phyloP scores from a whole-genome alignment of 306 rosid genomes.

The Begonia peltatifolia region DNA sequence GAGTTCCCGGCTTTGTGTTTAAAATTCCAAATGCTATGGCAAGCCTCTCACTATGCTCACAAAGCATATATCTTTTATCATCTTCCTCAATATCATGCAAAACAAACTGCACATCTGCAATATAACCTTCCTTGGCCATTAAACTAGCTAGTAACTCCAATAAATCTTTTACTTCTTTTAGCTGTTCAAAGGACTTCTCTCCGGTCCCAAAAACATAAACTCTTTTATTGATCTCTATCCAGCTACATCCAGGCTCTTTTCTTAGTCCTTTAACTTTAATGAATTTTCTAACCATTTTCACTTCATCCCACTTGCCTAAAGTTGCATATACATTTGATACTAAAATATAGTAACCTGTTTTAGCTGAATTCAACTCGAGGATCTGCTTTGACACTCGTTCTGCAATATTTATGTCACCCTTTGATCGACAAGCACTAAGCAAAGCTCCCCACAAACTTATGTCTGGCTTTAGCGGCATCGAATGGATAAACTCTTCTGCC shows the following conservation, averaged over 20 bases:
- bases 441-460: slow-evolving; percentile 40
- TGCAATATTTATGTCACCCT: slow-evolving; percentile 31
- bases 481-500: slow-evolving; percentile 39
- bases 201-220: slow-evolving; percentile 21
- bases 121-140: slow-evolving; percentile 15
- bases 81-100: slow-evolving; percentile 11
- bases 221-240: slow-evolving; percentile 30
- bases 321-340: slow-evolving; percentile 49
- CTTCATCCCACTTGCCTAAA: slow-evolving; percentile 58
- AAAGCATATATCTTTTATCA: slow-evolving; percentile 11
- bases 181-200: slow-evolving; percentile 12
- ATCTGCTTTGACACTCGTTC: slow-evolving; percentile 28
- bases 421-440: slow-evolving; percentile 55
- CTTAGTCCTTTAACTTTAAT: slow-evolving; percentile 32
- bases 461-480: slow-evolving; percentile 41
- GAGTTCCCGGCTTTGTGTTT: slow-evolving; percentile 15
- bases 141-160: background rate
- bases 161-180: slow-evolving; percentile 5
- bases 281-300: slow-evolving; percentile 26
- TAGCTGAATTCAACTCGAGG: slow-evolving; percentile 17
- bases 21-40: slow-evolving; percentile 14
- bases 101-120: slow-evolving; percentile 13
- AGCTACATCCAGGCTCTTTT: slow-evolving; percentile 64
- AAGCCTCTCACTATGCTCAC: slow-evolving; percentile 13
- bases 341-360: slow-evolving; percentile 30